Percentiles rank a stretch among this genome's conserved stretches.
Conservation (phyloP, 2,329 filamentous ascomycete species). For the Fusarium abutilonis region DNA sequence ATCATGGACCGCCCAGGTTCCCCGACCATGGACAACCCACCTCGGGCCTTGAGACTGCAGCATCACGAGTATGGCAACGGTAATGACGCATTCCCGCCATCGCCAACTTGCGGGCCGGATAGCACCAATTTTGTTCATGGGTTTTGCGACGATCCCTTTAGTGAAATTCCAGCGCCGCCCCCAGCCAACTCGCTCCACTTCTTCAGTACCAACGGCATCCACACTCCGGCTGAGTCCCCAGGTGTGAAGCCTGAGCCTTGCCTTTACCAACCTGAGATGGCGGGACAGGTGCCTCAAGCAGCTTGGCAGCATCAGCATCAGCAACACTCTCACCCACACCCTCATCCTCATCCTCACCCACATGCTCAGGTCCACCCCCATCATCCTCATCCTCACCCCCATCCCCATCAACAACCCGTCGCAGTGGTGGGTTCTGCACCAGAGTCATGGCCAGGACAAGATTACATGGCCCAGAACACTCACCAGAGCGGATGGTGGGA, state of each 20-base stretch:
- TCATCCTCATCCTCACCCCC: slow-evolving; percentile 28
- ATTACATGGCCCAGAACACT: slow-evolving; percentile 42
- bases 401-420: slow-evolving; percentile 37
- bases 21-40: slow-evolving; percentile 49
- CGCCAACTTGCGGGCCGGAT: slow-evolving; percentile 44
- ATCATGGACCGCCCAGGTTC: slow-evolving; percentile 45
- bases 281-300: slow-evolving; percentile 31
- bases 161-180: slow-evolving; percentile 46
- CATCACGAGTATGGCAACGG: slow-evolving; percentile 38
- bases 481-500: slow-evolving; percentile 49
- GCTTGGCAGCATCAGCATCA: slow-evolving; percentile 42
- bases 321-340: slow-evolving; percentile 34
- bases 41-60: slow-evolving; percentile 49
- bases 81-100: slow-evolving; percentile 41
- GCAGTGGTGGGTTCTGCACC: slow-evolving; percentile 27
- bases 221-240: slow-evolving; percentile 54
- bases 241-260: slow-evolving; percentile 48
- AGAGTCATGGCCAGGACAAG: slow-evolving; percentile 43
- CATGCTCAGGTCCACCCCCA: slow-evolving; percentile 13
- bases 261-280: slow-evolving; percentile 42
- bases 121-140: slow-evolving; percentile 50
- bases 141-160: slow-evolving; percentile 54
- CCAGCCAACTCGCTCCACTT: slow-evolving; percentile 43
- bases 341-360: not conserved
- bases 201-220: slow-evolving; percentile 48